Evolutionary conservation across 2,329 filamentous ascomycete genomes (phyloP), one percentile per base, ranked within the genome.

Genomic region (Colletotrichum euphorbiae): DNA sequence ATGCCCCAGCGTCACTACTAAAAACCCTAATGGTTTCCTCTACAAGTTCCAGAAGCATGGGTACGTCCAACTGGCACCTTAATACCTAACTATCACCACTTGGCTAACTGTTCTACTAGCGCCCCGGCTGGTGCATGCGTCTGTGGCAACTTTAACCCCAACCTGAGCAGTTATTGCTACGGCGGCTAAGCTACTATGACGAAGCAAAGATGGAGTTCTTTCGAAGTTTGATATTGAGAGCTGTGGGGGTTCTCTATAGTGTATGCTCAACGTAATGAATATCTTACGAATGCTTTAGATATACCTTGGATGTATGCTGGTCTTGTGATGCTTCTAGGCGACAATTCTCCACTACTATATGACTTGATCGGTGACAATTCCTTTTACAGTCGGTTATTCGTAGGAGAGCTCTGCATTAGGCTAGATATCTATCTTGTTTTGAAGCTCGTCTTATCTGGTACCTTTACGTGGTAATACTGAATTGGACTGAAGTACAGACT

Each of bases 21-120:
- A 48, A 6, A 48, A 48, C 45, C 45, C 45, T 13, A 8, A 48
- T 12, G 45, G 45, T 48, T 48, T 13, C 19, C 45, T 48, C 3
- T 48, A 48, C 3, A 48, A 48, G 45, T 48, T 48, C 19, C 45
- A 48, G 45, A 24, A 48, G 45, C 45, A 48, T 13, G 45, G 45
- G 45, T 48, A 48, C 11, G 45, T 24, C 11, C 13, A 38, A 7
- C 36, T 13, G 36, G 36, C 36, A 4, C 15, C 6, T 8, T 4
- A 1, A 48, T 21, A 2, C 1, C 45, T 4, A 48, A 21, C 13
- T 48, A 4, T 48, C 5, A 21, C 1, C 2, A 15, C 12, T 42
- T 15, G 15, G 6, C 45, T 24, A 21, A 48, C 11, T 7, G 1
- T 48, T 48, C 11, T 48, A 24, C 19, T 15, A 48, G 45, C 24